phyloP scores from a whole-genome alignment of 176 grass and related monocot species.

The Elymus sibiricus region DNA sequence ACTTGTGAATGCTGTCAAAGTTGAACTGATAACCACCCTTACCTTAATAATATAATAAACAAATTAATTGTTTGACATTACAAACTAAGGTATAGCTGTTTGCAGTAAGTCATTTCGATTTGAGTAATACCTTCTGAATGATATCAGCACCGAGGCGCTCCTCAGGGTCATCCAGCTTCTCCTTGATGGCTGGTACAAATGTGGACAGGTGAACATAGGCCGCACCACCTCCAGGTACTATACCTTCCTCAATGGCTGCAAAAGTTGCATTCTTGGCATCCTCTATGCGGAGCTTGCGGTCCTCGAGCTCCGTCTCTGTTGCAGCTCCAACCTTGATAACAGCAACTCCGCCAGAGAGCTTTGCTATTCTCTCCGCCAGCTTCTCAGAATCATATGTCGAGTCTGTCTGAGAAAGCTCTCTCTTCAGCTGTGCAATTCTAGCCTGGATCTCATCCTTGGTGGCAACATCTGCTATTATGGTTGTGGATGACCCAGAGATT shows the following conservation, averaged over 20 bases:
- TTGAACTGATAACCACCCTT: not conserved
- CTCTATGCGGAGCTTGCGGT: constrained; percentile 88
- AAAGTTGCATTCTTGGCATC: constrained; percentile 96
- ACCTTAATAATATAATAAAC: not conserved
- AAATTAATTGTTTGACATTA: not conserved
- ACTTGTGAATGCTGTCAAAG: not conserved
- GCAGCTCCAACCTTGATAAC: constrained; percentile 93
- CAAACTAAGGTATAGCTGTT: not conserved
- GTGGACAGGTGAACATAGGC: constrained; percentile 86
- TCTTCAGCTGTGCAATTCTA: constrained; percentile 81
- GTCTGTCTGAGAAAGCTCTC: constrained; percentile 84
- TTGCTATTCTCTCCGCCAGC: constrained; percentile 91
- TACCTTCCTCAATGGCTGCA: constrained; percentile 92
- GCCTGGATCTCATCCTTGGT: constrained; percentile 87
- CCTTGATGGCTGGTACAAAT: constrained; percentile 71
- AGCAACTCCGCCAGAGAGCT: constrained; percentile 87
- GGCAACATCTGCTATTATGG: constrained; percentile 83
- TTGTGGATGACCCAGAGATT: constrained; percentile 59
- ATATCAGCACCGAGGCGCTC: constrained; percentile 93
- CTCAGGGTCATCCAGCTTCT: constrained; percentile 76
- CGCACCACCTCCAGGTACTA: constrained; percentile 86
- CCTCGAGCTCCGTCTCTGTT: constrained; percentile 88
- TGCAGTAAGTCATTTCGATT: not conserved
- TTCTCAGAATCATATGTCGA: constrained; percentile 85
- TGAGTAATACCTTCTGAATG: constrained; percentile 70